These are phyloP conservation scores for Ophiobolus disseminans DNA, from an alignment of 2,329 filamentous ascomycete species.

Conservation along the genomic window DNA sequence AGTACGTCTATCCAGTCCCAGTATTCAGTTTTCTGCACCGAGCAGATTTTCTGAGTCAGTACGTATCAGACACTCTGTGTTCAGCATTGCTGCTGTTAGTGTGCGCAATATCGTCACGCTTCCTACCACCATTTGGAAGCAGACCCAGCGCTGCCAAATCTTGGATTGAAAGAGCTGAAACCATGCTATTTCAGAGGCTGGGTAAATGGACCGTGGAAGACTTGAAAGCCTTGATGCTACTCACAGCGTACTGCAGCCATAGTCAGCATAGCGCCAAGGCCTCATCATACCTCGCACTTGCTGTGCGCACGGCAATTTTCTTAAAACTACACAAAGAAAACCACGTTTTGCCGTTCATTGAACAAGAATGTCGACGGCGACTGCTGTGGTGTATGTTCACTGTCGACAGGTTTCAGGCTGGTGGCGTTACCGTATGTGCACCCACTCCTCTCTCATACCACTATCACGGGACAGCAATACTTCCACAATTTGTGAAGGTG, in stretches of 20 bases:
- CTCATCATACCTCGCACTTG: conserved; percentile 1
- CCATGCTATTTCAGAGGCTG: conserved; percentile 7
- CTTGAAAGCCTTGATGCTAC: conserved; percentile 8
- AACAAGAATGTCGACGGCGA: conserved; percentile 11
- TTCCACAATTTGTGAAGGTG: too few relatives aligned
- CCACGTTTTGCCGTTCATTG: conserved; percentile 1
- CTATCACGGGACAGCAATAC: too few relatives aligned
- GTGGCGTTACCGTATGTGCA: conserved; percentile 1
- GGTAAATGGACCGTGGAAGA: conserved; percentile 1
- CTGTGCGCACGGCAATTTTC: conserved; percentile 5
- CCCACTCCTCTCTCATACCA: background rate
- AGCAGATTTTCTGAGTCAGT: conserved; percentile 10
- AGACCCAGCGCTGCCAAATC: background rate
- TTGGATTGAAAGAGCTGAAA: conserved; percentile 12
- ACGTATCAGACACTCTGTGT: background rate
- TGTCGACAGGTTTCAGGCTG: conserved; percentile 7
- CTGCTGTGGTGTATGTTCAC: conserved; percentile 14
- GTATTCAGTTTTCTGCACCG: conserved; percentile 14
- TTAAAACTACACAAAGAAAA: conserved; percentile 16
- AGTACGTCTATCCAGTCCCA: conserved; percentile 13
- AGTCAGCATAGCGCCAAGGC: conserved; percentile 11
- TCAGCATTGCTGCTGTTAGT: conserved; percentile 11
- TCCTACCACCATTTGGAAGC: background rate
- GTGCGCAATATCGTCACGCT: conserved; percentile 11
- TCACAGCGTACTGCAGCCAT: background rate